Evolutionary conservation across 192 early-diverging fungal species (phyloP).

Genomic region (Coemansia sp.): DNA sequence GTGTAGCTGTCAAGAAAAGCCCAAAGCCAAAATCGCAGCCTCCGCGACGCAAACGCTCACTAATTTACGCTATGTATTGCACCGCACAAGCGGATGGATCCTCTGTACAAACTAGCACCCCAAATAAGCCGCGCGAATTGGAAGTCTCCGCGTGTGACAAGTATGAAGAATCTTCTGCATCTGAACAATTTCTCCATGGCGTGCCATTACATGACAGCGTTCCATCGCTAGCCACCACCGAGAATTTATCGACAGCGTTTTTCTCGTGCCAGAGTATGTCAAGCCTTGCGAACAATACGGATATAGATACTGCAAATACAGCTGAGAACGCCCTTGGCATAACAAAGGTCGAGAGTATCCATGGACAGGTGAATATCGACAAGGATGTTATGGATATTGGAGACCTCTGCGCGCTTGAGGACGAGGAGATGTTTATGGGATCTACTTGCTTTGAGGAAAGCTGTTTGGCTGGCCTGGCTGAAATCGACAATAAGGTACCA

Average conservation of each 20-base stretch:
- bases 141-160: background rate
- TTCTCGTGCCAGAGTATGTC: conserved; percentile 32
- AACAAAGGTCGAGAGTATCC: background rate
- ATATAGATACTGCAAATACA: background rate
- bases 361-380: background rate
- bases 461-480: conserved; percentile 4
- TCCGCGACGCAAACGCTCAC: conserved; percentile 47
- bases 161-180: background rate
- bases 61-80: conserved; percentile 52
- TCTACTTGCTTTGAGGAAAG: background rate
- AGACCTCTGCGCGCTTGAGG: background rate
- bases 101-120: background rate
- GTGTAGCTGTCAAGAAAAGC: background rate
- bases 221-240: conserved; percentile 4
- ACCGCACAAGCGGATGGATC: conserved; percentile 17
- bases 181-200: background rate
- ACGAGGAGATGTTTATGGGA: background rate
- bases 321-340: background rate
- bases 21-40: conserved; percentile 7
- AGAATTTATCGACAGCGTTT: conserved; percentile 24
- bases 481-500: background rate
- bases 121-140: background rate
- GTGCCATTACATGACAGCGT: background rate
- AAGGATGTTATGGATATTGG: background rate
- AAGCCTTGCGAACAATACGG: conserved; percentile 5